phyloP scores from a whole-genome alignment of 2,329 filamentous ascomycete genomes.

The Verruconis gallopava region DNA sequence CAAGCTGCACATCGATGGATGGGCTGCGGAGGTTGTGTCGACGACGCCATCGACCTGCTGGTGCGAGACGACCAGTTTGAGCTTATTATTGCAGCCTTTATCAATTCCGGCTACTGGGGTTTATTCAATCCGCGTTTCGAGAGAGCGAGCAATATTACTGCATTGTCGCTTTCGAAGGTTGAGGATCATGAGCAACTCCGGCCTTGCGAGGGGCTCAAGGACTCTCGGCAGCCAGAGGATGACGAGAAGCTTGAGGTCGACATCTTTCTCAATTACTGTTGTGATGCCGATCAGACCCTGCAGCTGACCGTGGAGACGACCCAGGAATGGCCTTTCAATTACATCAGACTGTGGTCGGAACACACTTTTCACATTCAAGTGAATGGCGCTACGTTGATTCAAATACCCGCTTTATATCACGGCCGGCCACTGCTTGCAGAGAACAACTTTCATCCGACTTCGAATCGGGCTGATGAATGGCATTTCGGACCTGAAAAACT shows the following conservation, averaged over 20 bases:
- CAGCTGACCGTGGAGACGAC: not conserved
- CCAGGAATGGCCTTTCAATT: conserved; percentile 2
- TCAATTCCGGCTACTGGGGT: conserved; percentile 2
- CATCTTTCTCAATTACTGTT: not conserved
- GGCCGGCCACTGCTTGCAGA: conserved; percentile 1
- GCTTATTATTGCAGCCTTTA: conserved; percentile 4
- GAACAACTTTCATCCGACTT: conserved; percentile 4
- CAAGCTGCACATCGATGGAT: conserved; percentile 4
- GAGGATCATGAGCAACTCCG: too few species aligned
- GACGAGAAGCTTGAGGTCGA: not conserved
- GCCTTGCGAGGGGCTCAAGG: too few species aligned
- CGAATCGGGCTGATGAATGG: conserved; percentile 3
- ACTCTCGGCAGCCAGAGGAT: too few species aligned
- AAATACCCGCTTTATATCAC: conserved; percentile 3
- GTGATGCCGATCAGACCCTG: not conserved
- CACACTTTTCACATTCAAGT: conserved; percentile 1
- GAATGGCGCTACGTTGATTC: not conserved
- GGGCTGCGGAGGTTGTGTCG: conserved; percentile 4
- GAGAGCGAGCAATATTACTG: conserved; percentile 4
- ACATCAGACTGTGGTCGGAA: conserved; percentile 2
- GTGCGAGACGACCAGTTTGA: conserved; percentile 5
- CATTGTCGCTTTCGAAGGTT: too few species aligned
- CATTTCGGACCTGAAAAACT: conserved; percentile 3
- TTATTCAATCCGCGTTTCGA: not conserved
- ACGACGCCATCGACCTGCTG: conserved; percentile 2